Evolutionary conservation across 345 rosid genomes (phyloP).

Genomic region (Stellera chamaejasme): DNA sequence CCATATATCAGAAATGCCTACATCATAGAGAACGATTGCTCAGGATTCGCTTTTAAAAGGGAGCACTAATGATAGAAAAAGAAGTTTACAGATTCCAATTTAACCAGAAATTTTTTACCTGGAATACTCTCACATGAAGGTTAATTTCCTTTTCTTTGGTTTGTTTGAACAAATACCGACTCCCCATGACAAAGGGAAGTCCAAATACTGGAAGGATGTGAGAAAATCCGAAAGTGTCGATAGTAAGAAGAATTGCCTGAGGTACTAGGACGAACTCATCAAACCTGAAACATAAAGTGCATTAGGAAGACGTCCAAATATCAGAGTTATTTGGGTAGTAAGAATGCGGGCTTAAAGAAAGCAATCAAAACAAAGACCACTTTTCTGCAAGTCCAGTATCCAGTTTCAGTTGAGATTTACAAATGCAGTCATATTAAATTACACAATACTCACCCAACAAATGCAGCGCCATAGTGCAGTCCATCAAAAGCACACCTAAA

Average conservation of each 20-base stretch:
- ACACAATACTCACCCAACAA: conserved; percentile 63
- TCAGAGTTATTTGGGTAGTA: too few species aligned
- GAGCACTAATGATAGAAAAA: conserved; percentile 2
- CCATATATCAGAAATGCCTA: conserved; percentile 77
- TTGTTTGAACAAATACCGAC: conserved; percentile 19
- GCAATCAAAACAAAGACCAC: not conserved
- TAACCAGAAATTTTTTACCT: conserved; percentile 24
- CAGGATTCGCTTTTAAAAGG: conserved; percentile 7
- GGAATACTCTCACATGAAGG: conserved; percentile 30
- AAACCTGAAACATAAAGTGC: conserved; percentile 42
- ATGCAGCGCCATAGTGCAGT: conserved; percentile 90
- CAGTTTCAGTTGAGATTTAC: conserved; percentile 1
- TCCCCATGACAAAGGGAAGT: conserved; percentile 50
- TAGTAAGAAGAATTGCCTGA: conserved; percentile 82
- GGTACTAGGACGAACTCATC: conserved; percentile 83
- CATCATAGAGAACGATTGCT: conserved; percentile 3
- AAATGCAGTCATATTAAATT: not conserved
- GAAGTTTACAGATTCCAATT: not conserved
- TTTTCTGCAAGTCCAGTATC: not conserved
- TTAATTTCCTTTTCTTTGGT: conserved; percentile 13
- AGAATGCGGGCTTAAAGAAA: too few species aligned
- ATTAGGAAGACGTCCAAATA: not conserved
- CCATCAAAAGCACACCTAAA: conserved; percentile 97
- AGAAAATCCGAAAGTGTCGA: conserved; percentile 89
- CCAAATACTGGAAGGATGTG: conserved; percentile 71